phyloP scores from a whole-genome alignment of 2,329 filamentous ascomycete species.

The Calycina herbarum region DNA sequence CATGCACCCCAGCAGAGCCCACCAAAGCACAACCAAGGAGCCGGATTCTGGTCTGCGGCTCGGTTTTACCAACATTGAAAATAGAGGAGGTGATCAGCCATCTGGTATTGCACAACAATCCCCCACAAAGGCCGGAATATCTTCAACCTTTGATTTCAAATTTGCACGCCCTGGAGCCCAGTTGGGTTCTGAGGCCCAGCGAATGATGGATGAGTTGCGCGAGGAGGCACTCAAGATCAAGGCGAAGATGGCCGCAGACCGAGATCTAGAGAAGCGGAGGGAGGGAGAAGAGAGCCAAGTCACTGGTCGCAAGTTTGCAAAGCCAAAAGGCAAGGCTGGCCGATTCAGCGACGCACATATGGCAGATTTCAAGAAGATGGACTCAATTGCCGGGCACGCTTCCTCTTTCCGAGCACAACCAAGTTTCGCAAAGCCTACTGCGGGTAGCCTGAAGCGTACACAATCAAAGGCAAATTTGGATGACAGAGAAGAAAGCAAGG shows the following conservation, averaged over 20 bases:
- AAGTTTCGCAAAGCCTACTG: slow-evolving; percentile 52
- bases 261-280: slow-evolving; percentile 53
- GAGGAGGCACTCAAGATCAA: slow-evolving; percentile 72
- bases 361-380: slow-evolving; percentile 95
- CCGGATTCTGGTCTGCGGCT: slow-evolving; percentile 78
- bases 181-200: slow-evolving; percentile 61
- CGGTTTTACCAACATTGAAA: slow-evolving; percentile 72
- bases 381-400: slow-evolving; percentile 85
- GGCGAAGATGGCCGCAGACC: slow-evolving; percentile 62
- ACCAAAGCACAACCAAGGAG: slow-evolving; percentile 71
- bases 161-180: slow-evolving; percentile 55
- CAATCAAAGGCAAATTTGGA: slow-evolving; percentile 66
- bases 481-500: slow-evolving; percentile 52
- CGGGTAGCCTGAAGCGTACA: slow-evolving; percentile 48
- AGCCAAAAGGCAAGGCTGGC: slow-evolving; percentile 72
- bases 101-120: slow-evolving; percentile 55
- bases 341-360: slow-evolving; percentile 85
- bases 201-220: slow-evolving; percentile 66
- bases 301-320: slow-evolving; percentile 70
- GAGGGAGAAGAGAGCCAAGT: slow-evolving; percentile 45
- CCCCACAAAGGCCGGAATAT: slow-evolving; percentile 58
- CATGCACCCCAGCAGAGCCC: slow-evolving; percentile 88
- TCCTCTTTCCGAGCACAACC: slow-evolving; percentile 70
- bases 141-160: slow-evolving; percentile 66
- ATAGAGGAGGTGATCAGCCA: slow-evolving; percentile 41